phyloP scores from a whole-genome alignment of 2,329 filamentous ascomycete species.

The Talaromyces sp. region DNA sequence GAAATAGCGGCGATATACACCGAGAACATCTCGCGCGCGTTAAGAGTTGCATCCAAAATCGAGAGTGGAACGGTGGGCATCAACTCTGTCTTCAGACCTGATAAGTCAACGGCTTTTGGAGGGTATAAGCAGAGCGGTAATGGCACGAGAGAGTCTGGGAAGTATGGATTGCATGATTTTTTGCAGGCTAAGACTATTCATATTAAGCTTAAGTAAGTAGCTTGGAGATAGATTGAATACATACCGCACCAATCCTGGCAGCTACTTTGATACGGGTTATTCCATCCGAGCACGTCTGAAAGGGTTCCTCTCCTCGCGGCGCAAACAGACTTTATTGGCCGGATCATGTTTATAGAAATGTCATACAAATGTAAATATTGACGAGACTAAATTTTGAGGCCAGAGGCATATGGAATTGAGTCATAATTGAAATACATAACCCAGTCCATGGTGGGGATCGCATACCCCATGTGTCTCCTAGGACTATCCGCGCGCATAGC shows the following conservation, averaged over 20 bases:
- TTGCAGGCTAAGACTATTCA: conserved; percentile 65
- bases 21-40: conserved; percentile 22
- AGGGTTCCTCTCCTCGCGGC: not conserved
- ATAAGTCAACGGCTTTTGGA: conserved; percentile 56
- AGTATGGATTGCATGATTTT: conserved; percentile 66
- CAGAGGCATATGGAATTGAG: not conserved
- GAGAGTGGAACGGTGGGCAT: conserved; percentile 25
- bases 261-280: no score
- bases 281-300: no score
- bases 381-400: not conserved
- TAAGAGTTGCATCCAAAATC: conserved; percentile 21
- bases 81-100: conserved; percentile 26
- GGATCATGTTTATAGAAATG: not conserved
- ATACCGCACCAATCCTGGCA: no score
- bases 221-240: not conserved
- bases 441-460: not conserved
- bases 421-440: not conserved
- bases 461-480: not conserved
- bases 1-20: conserved; percentile 22
- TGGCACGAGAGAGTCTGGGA: conserved; percentile 68
- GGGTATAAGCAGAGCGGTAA: conserved; percentile 79
- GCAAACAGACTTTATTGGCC: not conserved
- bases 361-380: not conserved
- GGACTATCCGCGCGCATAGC: not conserved
- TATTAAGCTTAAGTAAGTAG: not conserved